Percentiles rank a stretch among this genome's conserved stretches.
Conservation (phyloP, 2,329 filamentous ascomycete genomes). For the Cladosporium cucumerinum region DNA sequence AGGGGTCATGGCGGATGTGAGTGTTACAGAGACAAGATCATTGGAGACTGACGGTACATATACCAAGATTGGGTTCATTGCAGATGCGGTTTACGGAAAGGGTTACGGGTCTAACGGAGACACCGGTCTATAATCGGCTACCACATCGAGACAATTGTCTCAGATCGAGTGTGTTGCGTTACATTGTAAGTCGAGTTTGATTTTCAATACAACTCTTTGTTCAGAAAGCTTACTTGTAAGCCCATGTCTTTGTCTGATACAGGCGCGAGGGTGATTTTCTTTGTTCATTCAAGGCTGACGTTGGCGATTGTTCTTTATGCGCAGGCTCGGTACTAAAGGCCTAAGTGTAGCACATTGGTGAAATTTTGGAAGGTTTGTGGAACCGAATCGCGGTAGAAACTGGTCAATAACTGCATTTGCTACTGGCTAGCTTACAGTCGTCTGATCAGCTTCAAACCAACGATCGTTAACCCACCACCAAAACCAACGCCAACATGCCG, state of each 20-base stretch:
- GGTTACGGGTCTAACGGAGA: background rate
- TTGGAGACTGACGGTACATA: background rate
- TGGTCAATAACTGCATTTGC: background rate
- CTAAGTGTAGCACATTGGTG: background rate
- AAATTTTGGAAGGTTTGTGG: background rate
- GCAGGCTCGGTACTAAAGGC: background rate
- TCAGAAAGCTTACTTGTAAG: background rate
- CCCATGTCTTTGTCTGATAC: background rate
- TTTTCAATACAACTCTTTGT: background rate
- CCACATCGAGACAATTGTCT: background rate
- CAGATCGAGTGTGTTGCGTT: background rate
- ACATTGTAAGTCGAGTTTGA: background rate
- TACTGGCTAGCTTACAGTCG: background rate
- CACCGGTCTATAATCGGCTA: background rate
- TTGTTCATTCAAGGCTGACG: background rate
- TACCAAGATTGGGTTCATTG: background rate
- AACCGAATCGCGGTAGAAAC: background rate
- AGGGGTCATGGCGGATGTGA: background rate
- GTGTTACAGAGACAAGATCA: background rate
- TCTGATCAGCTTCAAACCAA: background rate
- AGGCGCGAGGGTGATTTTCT: background rate
- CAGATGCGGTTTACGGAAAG: background rate
- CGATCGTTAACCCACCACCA: background rate
- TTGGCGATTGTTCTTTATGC: background rate
- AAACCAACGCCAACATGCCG: background rate